Conservation (phyloP, 2,329 filamentous ascomycete species). For the Aspergillus persii region DNA sequence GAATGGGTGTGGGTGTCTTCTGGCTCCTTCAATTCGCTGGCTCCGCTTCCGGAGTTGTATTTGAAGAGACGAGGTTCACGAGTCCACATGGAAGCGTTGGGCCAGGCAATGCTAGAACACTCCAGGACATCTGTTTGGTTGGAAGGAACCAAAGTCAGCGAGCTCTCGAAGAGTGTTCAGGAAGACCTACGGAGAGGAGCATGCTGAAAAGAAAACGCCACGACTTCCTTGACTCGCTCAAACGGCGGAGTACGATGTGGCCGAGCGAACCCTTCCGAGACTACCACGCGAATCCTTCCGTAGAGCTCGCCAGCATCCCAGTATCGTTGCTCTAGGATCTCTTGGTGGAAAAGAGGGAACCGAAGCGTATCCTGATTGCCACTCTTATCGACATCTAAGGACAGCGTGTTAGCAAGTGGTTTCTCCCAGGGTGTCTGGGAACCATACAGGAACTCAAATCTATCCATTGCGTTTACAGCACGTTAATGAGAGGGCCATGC, state of each 20-base stretch:
- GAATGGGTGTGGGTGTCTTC: slow-evolving; percentile 64
- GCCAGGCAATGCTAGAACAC: slow-evolving; percentile 73
- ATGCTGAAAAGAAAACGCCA: slow-evolving; percentile 82
- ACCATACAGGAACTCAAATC: slow-evolving; percentile 37
- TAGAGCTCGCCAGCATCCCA: slow-evolving; percentile 71
- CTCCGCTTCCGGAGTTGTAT: slow-evolving; percentile 26
- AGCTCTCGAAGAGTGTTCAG: neutral
- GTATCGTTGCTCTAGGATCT: slow-evolving; percentile 65
- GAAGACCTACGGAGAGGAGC: slow-evolving; percentile 66
- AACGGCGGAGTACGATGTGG: slow-evolving; percentile 50
- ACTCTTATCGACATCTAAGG: slow-evolving; percentile 49
- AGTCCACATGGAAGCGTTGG: slow-evolving; percentile 68
- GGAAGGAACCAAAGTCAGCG: slow-evolving; percentile 2
- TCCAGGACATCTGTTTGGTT: slow-evolving; percentile 65
- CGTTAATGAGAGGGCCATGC: neutral
- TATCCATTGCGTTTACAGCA: slow-evolving; percentile 11
- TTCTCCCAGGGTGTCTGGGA: neutral
- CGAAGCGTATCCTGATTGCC: slow-evolving; percentile 61
- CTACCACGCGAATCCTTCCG: slow-evolving; percentile 72
- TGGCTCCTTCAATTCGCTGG: slow-evolving; percentile 43
- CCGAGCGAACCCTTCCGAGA: slow-evolving; percentile 69
- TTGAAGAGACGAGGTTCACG: slow-evolving; percentile 43
- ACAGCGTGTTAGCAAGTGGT: slow-evolving; percentile 1
- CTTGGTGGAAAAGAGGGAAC: slow-evolving; percentile 70
- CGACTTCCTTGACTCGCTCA: slow-evolving; percentile 68